Base-by-base conservation (phyloP, 2,329 filamentous ascomycete species). In the Aspergillus unguis region DNA sequence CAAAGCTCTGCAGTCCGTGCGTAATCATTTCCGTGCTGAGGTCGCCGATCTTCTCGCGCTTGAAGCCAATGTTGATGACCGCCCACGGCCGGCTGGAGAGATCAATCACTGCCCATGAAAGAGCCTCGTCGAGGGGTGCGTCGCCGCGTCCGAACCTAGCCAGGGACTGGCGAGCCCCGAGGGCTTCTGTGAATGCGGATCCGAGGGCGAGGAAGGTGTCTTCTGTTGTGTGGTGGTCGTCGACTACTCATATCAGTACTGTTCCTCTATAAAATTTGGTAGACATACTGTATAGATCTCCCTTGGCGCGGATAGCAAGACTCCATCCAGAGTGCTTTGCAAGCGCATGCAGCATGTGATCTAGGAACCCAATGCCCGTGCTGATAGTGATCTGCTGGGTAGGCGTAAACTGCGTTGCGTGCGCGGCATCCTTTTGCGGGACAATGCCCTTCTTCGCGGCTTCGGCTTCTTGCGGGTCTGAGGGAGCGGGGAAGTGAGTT, bases 171-270 rank as follows among this genome's bases (percentile, higher is more conserved):
- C 88, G 87, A 7, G 83, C 83, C 58, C 88, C 86, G 38, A 99
- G 83, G 11, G 92, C 90, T 44, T 80, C 73, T 65, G 88, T 87
- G 76, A 97, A 96, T 52, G 91, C 90, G 62, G 81, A 79, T 44
- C 94, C 94, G 25, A 99, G 84, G 10, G 92, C 90, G 60, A 99
- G 87, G 75, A 90, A 96, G 54, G 90, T 87, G 71, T 99, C 94
- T 79, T 99, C 94, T 58, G 92, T 88, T 6, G 92, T 96, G 82
- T 99, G 94, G 77, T 99, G 94, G 80, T 97, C 94, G 76, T 99
- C 94, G 71, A 99, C 91, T 92, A 29, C 33, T 6, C 9, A 46
- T 17, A 17, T 55, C 41, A 56, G 41, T 52, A 29, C 9, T 4
- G 7, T 44, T 36, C 11, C n/a, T 11, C 10, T 33, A 11, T 7